Conservation (phyloP, 768 basidiomycete species). For the Agrocybe pediades region DNA sequence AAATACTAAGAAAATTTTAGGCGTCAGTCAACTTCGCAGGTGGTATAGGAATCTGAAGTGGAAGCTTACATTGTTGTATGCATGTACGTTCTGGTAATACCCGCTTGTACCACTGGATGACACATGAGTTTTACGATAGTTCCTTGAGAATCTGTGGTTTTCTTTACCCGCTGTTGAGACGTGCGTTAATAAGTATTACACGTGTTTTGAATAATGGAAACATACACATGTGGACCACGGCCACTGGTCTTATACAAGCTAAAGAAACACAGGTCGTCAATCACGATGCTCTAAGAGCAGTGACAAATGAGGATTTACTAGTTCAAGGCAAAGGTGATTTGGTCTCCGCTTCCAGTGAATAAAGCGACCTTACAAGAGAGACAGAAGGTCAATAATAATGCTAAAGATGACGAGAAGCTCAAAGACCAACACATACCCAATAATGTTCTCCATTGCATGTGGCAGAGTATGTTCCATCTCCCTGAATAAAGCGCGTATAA, state of each 20-base stretch:
- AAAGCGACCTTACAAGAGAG: slow-evolving; percentile 5
- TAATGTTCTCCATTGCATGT: slow-evolving; percentile 23
- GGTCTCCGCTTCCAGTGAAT: slow-evolving; percentile 24
- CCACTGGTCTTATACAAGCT: slow-evolving; percentile 18
- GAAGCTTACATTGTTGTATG: slow-evolving; percentile 23
- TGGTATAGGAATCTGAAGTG: too few relatives aligned
- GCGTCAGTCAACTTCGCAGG: background rate
- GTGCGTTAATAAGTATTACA: background rate
- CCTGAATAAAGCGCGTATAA: slow-evolving; percentile 1
- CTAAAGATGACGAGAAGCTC: too few relatives aligned
- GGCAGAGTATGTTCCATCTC: slow-evolving; percentile 18
- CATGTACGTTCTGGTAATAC: slow-evolving; percentile 22
- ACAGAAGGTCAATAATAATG: background rate
- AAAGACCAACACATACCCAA: slow-evolving; percentile 3
- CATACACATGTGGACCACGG: slow-evolving; percentile 23
- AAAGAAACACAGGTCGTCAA: background rate
- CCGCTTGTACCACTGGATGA: slow-evolving; percentile 19
- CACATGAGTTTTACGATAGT: background rate
- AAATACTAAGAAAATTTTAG: slow-evolving; percentile 7
- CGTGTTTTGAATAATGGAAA: background rate
- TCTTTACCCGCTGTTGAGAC: slow-evolving; percentile 10
- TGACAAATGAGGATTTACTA: slow-evolving; percentile 6
- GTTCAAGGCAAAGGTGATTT: slow-evolving; percentile 25
- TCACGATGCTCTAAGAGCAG: background rate
- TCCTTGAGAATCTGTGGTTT: background rate